A percentile compares a stretch with the other conserved stretches of the same genome.
phyloP scores from a whole-genome alignment of 106 monocot genomes.

The Platanthera zijinensis region DNA sequence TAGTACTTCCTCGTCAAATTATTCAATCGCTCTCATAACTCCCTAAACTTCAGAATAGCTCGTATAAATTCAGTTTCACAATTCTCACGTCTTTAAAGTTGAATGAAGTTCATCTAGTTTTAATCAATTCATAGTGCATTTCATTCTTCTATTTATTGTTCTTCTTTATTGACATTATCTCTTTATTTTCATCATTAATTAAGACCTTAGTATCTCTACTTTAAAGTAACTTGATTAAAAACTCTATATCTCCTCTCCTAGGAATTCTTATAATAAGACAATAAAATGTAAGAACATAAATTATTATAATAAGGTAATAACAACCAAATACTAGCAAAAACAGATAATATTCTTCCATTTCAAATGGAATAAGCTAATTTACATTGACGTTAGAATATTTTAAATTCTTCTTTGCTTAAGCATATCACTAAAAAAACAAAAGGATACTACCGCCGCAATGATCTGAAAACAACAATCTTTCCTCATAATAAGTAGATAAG shows the following conservation, averaged over 20 bases:
- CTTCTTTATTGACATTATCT: neutral
- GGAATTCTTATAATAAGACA: neutral
- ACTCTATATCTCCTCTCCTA: neutral
- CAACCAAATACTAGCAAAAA: neutral
- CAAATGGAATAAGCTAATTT: neutral
- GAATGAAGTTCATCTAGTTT: neutral
- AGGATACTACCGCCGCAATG: neutral
- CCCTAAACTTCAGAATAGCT: neutral
- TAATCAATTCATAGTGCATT: neutral
- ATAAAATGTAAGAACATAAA: neutral
- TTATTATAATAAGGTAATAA: neutral
- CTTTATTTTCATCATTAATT: neutral
- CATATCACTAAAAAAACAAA: neutral
- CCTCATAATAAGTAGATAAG: neutral
- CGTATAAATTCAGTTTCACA: neutral
- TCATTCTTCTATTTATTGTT: neutral
- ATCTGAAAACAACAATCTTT: neutral
- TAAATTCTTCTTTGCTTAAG: neutral
- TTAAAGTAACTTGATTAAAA: neutral
- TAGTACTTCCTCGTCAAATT: too few species aligned
- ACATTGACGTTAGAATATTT: neutral
- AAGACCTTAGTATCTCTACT: neutral
- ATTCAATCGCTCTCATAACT: neutral
- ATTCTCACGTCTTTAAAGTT: neutral
- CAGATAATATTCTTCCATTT: neutral